Evolutionary conservation across 805 yeast genomes (phyloP), one percentile per base, ranked within the genome.

Genomic region (Saturnispora dispora): DNA sequence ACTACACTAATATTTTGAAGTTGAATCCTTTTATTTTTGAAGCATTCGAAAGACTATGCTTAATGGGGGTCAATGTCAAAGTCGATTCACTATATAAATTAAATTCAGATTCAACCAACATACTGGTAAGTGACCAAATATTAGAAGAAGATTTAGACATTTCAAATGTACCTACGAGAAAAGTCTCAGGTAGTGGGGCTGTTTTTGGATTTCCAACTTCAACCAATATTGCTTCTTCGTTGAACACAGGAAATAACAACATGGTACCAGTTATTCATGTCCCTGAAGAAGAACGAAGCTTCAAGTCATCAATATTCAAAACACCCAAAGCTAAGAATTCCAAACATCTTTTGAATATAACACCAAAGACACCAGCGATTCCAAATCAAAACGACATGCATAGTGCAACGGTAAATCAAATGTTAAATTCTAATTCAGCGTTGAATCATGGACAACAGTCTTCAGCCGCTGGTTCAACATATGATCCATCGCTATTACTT

Each of bases 21-120:
- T 67, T 74, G 55, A 86, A 93, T 62, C 96, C 95, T 17, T 87
- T 73, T 61, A 74, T 88, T 40, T 88, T 93, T 78, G 96, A 88
- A 62, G 88, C 96, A 0, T 82, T 88, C 56, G 88, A 83, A 57
- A 82, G 83, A 42, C 69, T 93, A 46, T 81, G 88, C 59, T 73
- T 74, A 46, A 69, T 84, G 68, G 93, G 95, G 11, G 87, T 84
- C 18, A 77, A 77, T 52, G 74, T 88, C 18, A 78, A 81, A 52
- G 79, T 83, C 5, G 77, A 77, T 55, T 65, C 81, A 0, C 70
- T 82, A 28, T 82, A 72, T 63, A 75, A 73, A 52, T 55, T 55
- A 7, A 55, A 57, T 13, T 41, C 45, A 13, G 20, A 18, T n/a
- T n/a, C 35, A n/a, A 39, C 36, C 25, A 32, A 60, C 23, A 52